A percentile compares a stretch with the other conserved stretches of the same genome.
phyloP scores from a whole-genome alignment of 2,329 filamentous ascomycete genomes.

The Septoria petroselini region DNA sequence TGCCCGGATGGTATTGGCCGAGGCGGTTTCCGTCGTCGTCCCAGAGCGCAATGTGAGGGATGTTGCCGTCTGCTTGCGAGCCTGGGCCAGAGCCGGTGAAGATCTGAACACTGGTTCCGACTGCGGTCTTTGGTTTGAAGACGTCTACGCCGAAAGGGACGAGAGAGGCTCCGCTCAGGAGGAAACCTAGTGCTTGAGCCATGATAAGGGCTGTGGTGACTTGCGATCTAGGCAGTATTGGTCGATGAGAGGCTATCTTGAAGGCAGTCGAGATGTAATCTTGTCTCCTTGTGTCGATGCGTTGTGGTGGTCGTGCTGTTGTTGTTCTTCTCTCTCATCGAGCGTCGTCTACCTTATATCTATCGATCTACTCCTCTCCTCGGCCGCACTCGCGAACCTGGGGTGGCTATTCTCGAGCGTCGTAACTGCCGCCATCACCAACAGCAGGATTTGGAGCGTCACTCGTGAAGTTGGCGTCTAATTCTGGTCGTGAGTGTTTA shows the following conservation, averaged over 20 bases:
- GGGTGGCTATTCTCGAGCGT: too few relatives aligned
- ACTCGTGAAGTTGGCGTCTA: too few relatives aligned
- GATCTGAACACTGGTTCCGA: background rate
- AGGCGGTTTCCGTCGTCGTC: constrained; percentile 8
- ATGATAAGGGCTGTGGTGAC: background rate
- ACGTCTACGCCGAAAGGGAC: background rate
- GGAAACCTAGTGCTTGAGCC: constrained; percentile 2
- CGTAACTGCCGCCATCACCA: too few relatives aligned
- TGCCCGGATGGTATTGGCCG: constrained; percentile 7
- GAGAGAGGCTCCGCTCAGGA: background rate
- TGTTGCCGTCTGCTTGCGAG: constrained; percentile 2
- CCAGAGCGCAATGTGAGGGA: constrained; percentile 8
- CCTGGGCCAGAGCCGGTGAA: background rate
- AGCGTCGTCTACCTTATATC: too few relatives aligned
- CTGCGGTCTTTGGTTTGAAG: background rate
- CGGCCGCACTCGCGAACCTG: too few relatives aligned
- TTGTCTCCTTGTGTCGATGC: background rate
- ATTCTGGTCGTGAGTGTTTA: too few relatives aligned
- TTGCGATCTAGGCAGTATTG: background rate
- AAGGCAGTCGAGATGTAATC: background rate
- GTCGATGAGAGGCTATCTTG: background rate
- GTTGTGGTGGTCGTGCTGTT: background rate
- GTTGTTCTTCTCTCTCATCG: too few relatives aligned
- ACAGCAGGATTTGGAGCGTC: too few relatives aligned
- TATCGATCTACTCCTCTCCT: too few relatives aligned